phyloP scores from a whole-genome alignment of 108 stramenopile genomes.

The Nannochloropsis gaditana region DNA sequence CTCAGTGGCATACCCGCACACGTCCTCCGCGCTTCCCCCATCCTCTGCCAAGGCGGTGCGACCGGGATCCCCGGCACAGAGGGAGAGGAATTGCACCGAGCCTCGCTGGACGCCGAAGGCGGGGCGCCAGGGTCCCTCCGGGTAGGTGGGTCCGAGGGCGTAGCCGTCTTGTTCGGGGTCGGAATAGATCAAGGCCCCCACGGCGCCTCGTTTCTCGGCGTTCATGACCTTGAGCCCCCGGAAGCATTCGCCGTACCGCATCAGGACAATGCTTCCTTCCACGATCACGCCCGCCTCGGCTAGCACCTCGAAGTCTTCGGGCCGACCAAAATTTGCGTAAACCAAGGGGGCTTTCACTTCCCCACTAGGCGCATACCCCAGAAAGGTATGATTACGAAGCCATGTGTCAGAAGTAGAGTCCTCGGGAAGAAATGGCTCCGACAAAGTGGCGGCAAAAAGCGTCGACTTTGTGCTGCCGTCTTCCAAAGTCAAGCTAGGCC shows the following conservation, averaged over 20 bases:
- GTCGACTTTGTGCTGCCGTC: conserved; percentile 22
- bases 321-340: conserved; percentile 66
- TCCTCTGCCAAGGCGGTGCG: conserved; percentile 46
- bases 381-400: conserved; percentile 61
- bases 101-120: conserved; percentile 58
- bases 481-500: conserved; percentile 21
- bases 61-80: conserved; percentile 63
- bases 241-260: conserved; percentile 65
- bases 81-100: conserved; percentile 58
- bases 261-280: conserved; percentile 57
- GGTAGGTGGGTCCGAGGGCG: conserved; percentile 53
- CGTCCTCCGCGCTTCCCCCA: conserved; percentile 38
- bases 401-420: conserved; percentile 60
- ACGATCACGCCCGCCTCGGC: conserved; percentile 49
- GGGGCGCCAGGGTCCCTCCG: conserved; percentile 62
- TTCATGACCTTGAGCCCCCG: conserved; percentile 67
- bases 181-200: conserved; percentile 58
- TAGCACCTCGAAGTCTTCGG: conserved; percentile 61
- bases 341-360: conserved; percentile 49
- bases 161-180: conserved; percentile 64
- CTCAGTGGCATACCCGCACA: conserved; percentile 53
- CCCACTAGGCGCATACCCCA: conserved; percentile 61
- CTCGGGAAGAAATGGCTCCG: conserved; percentile 50
- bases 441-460: conserved; percentile 52
- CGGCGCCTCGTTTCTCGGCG: conserved; percentile 57